phyloP scores from a whole-genome alignment of 129 eudicot species.

The Kitagawia praeruptora region DNA sequence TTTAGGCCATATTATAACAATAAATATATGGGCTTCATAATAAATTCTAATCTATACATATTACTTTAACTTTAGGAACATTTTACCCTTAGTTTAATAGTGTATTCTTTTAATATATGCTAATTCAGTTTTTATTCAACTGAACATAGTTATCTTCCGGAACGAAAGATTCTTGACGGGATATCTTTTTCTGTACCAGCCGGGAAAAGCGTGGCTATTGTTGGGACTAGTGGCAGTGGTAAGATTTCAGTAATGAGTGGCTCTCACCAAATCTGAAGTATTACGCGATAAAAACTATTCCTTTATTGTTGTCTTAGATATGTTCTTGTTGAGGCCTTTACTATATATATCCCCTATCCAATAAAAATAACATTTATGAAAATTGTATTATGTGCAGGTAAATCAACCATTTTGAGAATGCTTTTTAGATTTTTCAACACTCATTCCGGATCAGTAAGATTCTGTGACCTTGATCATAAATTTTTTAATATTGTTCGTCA shows the following conservation, averaged over 20 bases:
- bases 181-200: slow-evolving; percentile 93
- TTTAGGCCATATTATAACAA: too few species aligned
- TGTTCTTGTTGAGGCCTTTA: not conserved
- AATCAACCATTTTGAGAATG: slow-evolving; percentile 88
- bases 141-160: slow-evolving; percentile 60
- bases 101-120: not conserved
- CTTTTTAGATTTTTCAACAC: slow-evolving; percentile 84
- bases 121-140: slow-evolving; percentile 1
- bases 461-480: not conserved
- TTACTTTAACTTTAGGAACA: too few species aligned
- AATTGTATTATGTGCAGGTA: slow-evolving; percentile 46
- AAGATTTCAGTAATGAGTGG: slow-evolving; percentile 15
- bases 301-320: not conserved
- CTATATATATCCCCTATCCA: not conserved
- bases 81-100: too few species aligned
- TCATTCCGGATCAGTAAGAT: slow-evolving; percentile 71
- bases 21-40: too few species aligned
- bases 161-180: slow-evolving; percentile 96
- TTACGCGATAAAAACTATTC: not conserved
- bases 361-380: not conserved
- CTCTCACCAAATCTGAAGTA: not conserved
- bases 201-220: slow-evolving; percentile 95
- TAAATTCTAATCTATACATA: too few species aligned
- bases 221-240: slow-evolving; percentile 99
- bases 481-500: not conserved